Evolutionary conservation across 176 grass and related monocot genomes (phyloP).

Genomic region (Carex cristatella): DNA sequence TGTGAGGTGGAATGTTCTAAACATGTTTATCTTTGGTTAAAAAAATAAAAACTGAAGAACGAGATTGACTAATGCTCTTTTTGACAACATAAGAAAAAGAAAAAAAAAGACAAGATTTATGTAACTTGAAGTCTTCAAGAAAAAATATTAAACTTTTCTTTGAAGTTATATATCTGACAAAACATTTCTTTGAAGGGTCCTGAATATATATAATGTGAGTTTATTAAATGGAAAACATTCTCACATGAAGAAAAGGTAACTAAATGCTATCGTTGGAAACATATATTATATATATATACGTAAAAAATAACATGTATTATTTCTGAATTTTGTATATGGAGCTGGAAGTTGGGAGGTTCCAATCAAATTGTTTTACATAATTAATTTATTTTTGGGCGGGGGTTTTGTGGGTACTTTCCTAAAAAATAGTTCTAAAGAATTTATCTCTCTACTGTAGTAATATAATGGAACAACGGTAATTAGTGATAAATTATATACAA

Average conservation of each 20-base stretch:
- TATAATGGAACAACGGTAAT: neutral
- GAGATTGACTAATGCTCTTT: neutral
- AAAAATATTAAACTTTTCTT: neutral
- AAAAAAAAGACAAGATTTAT: neutral
- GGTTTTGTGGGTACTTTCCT: neutral
- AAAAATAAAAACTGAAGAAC: neutral
- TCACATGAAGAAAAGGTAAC: neutral
- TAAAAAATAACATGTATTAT: neutral
- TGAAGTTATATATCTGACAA: neutral
- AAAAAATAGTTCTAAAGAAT: neutral
- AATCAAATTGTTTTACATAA: neutral
- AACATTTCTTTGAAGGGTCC: neutral
- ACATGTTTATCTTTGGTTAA: neutral
- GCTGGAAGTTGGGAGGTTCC: neutral
- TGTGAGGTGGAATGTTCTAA: neutral
- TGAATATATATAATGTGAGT: neutral
- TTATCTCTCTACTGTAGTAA: neutral
- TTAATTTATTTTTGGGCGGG: neutral
- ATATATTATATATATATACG: neutral
- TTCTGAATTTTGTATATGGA: neutral
- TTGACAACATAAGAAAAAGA: neutral
- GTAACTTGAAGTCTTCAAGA: neutral
- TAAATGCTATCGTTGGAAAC: neutral
- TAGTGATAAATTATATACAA: neutral
- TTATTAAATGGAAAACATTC: neutral